phyloP scores from a whole-genome alignment of 352 stramenopile species.

The Thalassiosira hispida region DNA sequence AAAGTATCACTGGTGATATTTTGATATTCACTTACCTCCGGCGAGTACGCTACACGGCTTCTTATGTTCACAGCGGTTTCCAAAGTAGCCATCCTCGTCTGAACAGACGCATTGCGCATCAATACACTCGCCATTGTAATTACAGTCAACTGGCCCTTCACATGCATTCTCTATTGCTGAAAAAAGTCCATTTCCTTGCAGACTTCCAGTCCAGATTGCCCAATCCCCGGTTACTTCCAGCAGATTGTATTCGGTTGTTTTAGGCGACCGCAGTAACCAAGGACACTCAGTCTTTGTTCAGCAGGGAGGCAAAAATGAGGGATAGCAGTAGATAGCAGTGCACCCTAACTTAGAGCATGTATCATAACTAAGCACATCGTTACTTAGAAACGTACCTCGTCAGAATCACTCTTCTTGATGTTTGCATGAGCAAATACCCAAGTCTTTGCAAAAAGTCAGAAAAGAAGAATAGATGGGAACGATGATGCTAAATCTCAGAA shows the following conservation, averaged over 20 bases:
- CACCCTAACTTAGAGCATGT: no score
- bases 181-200: neutral
- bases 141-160: constrained; percentile 20
- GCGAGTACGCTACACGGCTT: no score
- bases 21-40: no score
- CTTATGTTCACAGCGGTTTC: neutral
- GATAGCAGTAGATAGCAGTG: no score
- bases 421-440: constrained; percentile 37
- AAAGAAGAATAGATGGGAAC: no score
- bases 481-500: no score
- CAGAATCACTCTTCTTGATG: constrained; percentile 29
- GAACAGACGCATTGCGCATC: neutral
- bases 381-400: no score
- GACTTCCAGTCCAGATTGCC: constrained; percentile 33
- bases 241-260: constrained; percentile 28
- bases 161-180: constrained; percentile 23
- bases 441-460: no score
- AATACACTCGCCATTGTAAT: constrained; percentile 33
- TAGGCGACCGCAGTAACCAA: constrained; percentile 33
- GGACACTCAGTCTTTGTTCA: constrained; percentile 23
- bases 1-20: no score
- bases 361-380: no score
- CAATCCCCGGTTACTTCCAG: constrained; percentile 30
- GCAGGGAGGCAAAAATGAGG: no score
- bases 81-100: constrained; percentile 6